Base-by-base conservation (phyloP, 495 filamentous ascomycete genomes). In the Annulohypoxylon nitens region DNA sequence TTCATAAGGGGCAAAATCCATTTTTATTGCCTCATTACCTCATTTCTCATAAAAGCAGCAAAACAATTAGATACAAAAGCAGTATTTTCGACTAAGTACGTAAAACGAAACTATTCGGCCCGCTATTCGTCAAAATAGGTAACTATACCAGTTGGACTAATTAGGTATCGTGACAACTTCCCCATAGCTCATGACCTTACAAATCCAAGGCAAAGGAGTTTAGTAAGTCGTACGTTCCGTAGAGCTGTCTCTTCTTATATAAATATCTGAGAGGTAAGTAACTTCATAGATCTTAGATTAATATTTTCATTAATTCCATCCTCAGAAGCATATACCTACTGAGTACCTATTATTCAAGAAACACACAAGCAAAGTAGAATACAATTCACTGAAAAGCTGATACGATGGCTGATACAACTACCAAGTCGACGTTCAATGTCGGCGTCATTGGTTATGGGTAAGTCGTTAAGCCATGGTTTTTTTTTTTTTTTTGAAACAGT, bases 361-460 rank as follows among this genome's bases (percentile, higher is more conserved):
- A 12, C 8, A 12, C 36, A 11, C 14, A 54, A 25, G 33, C 50
- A 54, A 51, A 58, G 30, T 30, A 30, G 25, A 36, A n/a, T 12
- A 26, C 5, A 3, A 33, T 30, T 16, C 25, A 33, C 18, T 4
- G 9, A 54, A 16, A 71, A 41, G 23, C n/a, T 3, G 43, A 43
- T 51, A 70, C 34, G 20, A 77, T 78, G 76, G 63, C 74, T 10
- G 61, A 53, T 54, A 33, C 67, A 18, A 69, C 41, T 5, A 48
- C 74, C 36, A 69, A 70, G 61, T 81, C 81, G 63, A 76, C 76
- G 9, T 83, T 83, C 78, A 87, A 88, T 37, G 86, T 88, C 41
- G 86, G 86, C 25, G 78, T 88, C 23, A 78, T 88, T 14, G 86
- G 86, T 60, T 88, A 87, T 74, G 86, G 86, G 86, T 84, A 79